These are phyloP conservation scores for Angomonas ambiguus DNA, from an alignment of 208 protist genomes.

Conservation along the genomic window DNA sequence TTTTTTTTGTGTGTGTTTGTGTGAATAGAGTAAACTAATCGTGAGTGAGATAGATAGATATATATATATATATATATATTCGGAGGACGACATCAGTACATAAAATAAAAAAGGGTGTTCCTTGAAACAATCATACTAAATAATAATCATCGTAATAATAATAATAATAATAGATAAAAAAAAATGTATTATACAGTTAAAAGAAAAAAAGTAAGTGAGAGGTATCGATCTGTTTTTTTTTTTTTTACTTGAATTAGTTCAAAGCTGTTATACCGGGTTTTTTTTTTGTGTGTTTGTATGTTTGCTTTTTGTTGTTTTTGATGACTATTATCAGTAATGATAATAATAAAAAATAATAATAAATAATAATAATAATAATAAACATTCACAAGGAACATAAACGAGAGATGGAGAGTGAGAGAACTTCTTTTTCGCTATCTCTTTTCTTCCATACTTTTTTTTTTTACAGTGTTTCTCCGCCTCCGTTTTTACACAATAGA, in stretches of 20 bases:
- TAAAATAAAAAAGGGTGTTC: background rate
- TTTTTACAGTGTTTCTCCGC: background rate
- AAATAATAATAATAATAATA: slow-evolving; percentile 10
- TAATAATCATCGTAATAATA: background rate
- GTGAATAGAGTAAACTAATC: too few species aligned
- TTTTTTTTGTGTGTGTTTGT: background rate
- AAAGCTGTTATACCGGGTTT: too few species aligned
- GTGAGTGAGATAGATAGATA: background rate
- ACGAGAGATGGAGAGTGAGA: background rate
- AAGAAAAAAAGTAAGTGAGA: too few species aligned
- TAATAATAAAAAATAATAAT: background rate
- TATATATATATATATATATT: background rate
- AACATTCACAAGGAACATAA: background rate
- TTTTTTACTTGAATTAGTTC: too few species aligned
- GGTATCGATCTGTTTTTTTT: background rate
- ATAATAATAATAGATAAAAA: background rate
- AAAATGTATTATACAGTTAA: too few species aligned
- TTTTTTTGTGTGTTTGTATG: background rate
- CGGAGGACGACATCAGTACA: background rate
- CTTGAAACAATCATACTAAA: slow-evolving; percentile 5
- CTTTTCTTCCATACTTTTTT: background rate
- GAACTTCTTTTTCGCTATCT: background rate
- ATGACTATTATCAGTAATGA: background rate
- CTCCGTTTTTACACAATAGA: background rate
- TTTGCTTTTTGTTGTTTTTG: background rate